Conservation (phyloP, 2,329 filamentous ascomycete species). For the Zalaria sp. region DNA sequence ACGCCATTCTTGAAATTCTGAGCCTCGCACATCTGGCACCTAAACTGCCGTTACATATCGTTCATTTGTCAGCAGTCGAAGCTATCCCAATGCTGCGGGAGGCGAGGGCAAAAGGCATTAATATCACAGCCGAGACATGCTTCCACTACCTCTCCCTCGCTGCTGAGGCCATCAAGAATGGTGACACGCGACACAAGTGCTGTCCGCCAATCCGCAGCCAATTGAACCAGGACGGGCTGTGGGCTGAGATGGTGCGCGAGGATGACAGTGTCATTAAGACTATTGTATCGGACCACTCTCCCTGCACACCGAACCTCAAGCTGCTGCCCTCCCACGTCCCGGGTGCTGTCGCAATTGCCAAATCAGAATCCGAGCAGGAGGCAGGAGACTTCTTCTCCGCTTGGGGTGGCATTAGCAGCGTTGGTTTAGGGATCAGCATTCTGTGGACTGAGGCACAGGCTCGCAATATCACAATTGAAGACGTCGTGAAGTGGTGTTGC, state of each 20-base stretch:
- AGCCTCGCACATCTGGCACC: conserved; percentile 69
- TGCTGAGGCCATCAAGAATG: conserved; percentile 66
- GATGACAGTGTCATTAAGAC: conserved; percentile 75
- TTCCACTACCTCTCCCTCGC: conserved; percentile 86
- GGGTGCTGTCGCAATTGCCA: conserved; percentile 18
- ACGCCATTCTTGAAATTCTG: conserved; percentile 76
- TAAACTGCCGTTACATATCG: conserved; percentile 76
- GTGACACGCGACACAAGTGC: conserved; percentile 89
- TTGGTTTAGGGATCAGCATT: conserved; percentile 84
- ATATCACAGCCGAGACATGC: conserved; percentile 88
- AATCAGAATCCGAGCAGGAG: conserved; percentile 23
- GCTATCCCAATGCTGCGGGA: conserved; percentile 37
- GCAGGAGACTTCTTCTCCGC: conserved; percentile 84
- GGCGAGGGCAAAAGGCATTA: conserved; percentile 58
- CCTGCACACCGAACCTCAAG: conserved; percentile 90
- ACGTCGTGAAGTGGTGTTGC: conserved; percentile 76
- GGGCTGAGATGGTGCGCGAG: conserved; percentile 56
- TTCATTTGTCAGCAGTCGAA: conserved; percentile 59
- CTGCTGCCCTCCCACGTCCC: conserved; percentile 62
- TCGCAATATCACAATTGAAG: conserved; percentile 49
- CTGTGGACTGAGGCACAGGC: conserved; percentile 64
- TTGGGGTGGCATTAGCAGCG: conserved; percentile 92
- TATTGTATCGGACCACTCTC: conserved; percentile 88
- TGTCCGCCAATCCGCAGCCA: conserved; percentile 79
- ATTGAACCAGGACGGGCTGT: conserved; percentile 71